phyloP scores from a whole-genome alignment of 345 rosid genomes.

The Lepidium africanum region DNA sequence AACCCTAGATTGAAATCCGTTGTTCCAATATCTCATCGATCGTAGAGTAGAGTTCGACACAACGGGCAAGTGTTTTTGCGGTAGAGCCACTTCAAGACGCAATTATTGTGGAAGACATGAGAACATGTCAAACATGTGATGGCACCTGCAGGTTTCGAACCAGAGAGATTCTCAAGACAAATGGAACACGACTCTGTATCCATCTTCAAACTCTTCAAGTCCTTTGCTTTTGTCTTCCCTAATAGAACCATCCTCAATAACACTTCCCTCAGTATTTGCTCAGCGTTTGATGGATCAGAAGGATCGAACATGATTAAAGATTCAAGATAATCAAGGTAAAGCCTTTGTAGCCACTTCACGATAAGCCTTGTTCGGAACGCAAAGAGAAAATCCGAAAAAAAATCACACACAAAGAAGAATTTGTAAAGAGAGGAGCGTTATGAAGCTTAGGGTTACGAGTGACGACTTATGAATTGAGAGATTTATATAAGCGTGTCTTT shows the following conservation, averaged over 20 bases:
- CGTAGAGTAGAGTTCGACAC: slow-evolving; percentile 2
- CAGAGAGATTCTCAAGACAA: not conserved
- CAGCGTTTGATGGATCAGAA: too few species aligned
- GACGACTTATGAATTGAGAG: too few species aligned
- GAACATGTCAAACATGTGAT: not conserved
- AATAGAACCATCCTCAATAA: not conserved
- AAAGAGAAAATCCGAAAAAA: not conserved
- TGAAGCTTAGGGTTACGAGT: not conserved
- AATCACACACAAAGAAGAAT: not conserved
- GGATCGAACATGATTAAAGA: too few species aligned
- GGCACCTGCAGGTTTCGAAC: not conserved
- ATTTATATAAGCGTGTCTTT: too few species aligned
- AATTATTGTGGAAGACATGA: slow-evolving; percentile 4
- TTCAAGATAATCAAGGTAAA: too few species aligned
- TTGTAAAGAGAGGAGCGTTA: not conserved
- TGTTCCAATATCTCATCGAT: not conserved
- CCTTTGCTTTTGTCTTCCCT: not conserved
- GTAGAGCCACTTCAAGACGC: slow-evolving; percentile 7
- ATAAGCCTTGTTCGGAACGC: not conserved
- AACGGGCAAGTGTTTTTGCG: slow-evolving; percentile 6
- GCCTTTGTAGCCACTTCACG: not conserved
- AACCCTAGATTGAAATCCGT: not conserved
- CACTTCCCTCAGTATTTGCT: too few species aligned
- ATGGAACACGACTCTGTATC: slow-evolving; percentile 16
- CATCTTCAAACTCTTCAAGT: not conserved